Conservation (phyloP, 139 green algal species). For the Chlamydomonas sp. region DNA sequence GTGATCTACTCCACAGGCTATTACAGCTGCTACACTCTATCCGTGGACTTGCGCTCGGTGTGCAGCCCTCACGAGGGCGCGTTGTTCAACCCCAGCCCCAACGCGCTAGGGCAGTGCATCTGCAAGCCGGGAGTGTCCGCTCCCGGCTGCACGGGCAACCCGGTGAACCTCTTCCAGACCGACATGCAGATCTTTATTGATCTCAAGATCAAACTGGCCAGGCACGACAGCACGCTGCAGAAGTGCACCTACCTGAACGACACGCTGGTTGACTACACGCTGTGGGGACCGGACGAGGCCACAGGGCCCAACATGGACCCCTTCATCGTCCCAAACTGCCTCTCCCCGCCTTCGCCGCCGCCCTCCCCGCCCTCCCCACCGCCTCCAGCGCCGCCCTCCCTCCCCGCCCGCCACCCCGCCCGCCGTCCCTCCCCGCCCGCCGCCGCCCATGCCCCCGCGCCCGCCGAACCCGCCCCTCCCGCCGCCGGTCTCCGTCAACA, state of each 20-base stretch:
- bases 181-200: constrained; percentile 23
- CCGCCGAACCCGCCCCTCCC: background rate
- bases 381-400: background rate
- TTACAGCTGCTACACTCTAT: constrained; percentile 46
- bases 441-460: background rate
- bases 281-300: background rate
- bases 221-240: constrained; percentile 1
- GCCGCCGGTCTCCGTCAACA: background rate
- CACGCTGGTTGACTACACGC: background rate
- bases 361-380: background rate
- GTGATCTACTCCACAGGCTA: constrained; percentile 28
- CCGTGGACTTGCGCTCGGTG: constrained; percentile 19
- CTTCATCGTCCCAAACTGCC: constrained; percentile 15
- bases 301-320: background rate
- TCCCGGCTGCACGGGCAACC: background rate
- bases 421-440: background rate
- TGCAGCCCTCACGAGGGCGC: constrained; percentile 30
- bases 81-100: constrained; percentile 39
- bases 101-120: background rate
- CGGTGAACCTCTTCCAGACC: constrained; percentile 11
- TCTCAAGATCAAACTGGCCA: constrained; percentile 8
- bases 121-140: background rate
- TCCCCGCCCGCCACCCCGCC: background rate
- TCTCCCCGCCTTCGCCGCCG: background rate
- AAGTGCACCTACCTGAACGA: background rate